Percentiles rank a stretch among this genome's conserved stretches.
Evolutionary conservation across 2,329 filamentous ascomycete genomes (phyloP).

Genomic region (Chaetomium sp.): DNA sequence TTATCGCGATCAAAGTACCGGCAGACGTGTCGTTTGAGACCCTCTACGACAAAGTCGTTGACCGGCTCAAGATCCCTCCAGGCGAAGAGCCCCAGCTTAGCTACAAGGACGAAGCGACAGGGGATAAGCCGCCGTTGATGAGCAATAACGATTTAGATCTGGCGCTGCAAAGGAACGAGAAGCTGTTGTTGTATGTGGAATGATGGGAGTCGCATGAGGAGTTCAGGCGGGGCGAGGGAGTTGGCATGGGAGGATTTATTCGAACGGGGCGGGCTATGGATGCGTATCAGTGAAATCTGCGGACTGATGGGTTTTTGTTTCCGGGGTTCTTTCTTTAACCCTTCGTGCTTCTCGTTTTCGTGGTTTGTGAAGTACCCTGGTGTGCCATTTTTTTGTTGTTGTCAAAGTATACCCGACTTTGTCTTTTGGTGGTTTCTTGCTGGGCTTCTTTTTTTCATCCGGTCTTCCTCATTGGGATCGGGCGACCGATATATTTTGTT

Average conservation of each 20-base stretch:
- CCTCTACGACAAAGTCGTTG: conserved; percentile 75
- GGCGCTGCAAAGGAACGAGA: conserved; percentile 78
- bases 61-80: conserved; percentile 67
- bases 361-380: too few species aligned
- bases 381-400: neutral
- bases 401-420: conserved; percentile 18
- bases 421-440: neutral
- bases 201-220: conserved; percentile 9
- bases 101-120: conserved; percentile 79
- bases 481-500: neutral
- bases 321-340: neutral
- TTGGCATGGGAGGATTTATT: neutral
- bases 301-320: neutral
- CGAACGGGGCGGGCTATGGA: too few species aligned
- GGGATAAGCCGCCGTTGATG: conserved; percentile 66
- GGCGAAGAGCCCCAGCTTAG: conserved; percentile 69
- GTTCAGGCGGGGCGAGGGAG: neutral
- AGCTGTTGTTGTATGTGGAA: conserved; percentile 71
- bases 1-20: conserved; percentile 85
- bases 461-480: neutral
- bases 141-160: conserved; percentile 75
- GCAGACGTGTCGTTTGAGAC: conserved; percentile 70
- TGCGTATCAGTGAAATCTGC: neutral
- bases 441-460: neutral
- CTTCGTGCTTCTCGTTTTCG: neutral